Conservation (phyloP, 2,329 filamentous ascomycete genomes). For the Pseudogymnoascus sp. region DNA sequence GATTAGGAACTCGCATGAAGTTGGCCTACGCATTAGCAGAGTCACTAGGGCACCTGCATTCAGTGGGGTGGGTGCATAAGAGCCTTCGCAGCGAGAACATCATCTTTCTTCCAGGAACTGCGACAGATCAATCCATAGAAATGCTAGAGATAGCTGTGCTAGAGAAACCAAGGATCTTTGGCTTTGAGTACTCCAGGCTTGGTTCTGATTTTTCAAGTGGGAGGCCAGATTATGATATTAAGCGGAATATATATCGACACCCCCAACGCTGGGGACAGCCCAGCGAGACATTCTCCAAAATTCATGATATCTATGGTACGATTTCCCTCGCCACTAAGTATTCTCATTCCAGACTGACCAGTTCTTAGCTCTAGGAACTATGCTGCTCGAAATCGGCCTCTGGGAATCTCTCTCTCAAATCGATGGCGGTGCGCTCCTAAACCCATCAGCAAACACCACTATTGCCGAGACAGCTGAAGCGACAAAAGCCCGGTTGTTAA, state of each 20-base stretch:
- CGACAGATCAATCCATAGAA: background rate
- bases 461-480: constrained; percentile 5
- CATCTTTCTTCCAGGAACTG: constrained; percentile 8
- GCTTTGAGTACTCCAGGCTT: constrained; percentile 12
- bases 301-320: constrained; percentile 47
- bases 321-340: background rate
- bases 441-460: constrained; percentile 26
- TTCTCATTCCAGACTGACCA: background rate
- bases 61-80: constrained; percentile 10
- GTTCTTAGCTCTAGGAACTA: constrained; percentile 35
- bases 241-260: constrained; percentile 43
- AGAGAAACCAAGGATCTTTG: constrained; percentile 9
- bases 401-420: constrained; percentile 28
- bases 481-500: constrained; percentile 16
- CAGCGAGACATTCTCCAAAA: constrained; percentile 38
- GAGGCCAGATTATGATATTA: background rate
- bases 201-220: constrained; percentile 9
- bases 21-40: background rate
- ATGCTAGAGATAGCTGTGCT: background rate
- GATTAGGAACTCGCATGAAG: background rate
- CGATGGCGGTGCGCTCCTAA: background rate
- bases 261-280: constrained; percentile 37
- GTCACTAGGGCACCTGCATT: background rate
- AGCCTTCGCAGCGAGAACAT: constrained; percentile 13
- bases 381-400: constrained; percentile 44